phyloP scores from a whole-genome alignment of 257 asterid species.

The Verbena officinalis region DNA sequence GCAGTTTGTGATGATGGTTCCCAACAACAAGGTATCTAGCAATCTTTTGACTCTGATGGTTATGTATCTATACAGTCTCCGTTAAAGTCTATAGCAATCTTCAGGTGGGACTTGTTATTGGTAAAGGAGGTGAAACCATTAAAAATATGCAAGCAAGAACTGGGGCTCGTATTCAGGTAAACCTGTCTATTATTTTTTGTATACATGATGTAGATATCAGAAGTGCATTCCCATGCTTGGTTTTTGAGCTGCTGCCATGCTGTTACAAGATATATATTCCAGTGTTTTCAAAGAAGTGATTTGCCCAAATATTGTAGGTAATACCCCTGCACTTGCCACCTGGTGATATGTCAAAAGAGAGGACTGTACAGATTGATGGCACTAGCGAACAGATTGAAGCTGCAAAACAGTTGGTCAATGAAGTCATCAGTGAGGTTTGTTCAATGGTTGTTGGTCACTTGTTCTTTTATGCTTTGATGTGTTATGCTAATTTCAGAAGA shows the following conservation, averaged over 20 bases:
- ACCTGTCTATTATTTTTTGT: background rate
- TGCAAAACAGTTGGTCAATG: conserved; percentile 77
- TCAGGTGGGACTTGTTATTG: conserved; percentile 97
- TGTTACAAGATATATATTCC: background rate
- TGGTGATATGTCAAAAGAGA: conserved; percentile 81
- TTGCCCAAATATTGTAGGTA: conserved; percentile 54
- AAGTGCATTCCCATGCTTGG: background rate
- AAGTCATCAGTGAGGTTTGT: conserved; percentile 95
- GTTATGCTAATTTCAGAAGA: background rate
- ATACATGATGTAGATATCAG: background rate
- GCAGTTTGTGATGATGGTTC: conserved; percentile 63
- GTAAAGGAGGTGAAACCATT: conserved; percentile 97
- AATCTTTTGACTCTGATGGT: conserved; percentile 3
- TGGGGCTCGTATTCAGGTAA: conserved; percentile 94
- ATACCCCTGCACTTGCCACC: conserved; percentile 96
- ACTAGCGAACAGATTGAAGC: conserved; percentile 83
- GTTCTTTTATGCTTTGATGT: conserved; percentile 12
- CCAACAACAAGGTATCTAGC: conserved; percentile 74
- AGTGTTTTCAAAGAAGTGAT: background rate
- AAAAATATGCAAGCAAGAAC: conserved; percentile 83
- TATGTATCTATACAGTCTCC: background rate
- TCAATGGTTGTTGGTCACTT: conserved; percentile 24
- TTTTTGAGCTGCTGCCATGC: background rate
- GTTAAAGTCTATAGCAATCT: conserved; percentile 18
- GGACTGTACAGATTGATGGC: conserved; percentile 93